A percentile compares a stretch with the other conserved stretches of the same genome.
Conservation (phyloP, 2,329 filamentous ascomycete genomes). For the Hypoxylon rubiginosum region DNA sequence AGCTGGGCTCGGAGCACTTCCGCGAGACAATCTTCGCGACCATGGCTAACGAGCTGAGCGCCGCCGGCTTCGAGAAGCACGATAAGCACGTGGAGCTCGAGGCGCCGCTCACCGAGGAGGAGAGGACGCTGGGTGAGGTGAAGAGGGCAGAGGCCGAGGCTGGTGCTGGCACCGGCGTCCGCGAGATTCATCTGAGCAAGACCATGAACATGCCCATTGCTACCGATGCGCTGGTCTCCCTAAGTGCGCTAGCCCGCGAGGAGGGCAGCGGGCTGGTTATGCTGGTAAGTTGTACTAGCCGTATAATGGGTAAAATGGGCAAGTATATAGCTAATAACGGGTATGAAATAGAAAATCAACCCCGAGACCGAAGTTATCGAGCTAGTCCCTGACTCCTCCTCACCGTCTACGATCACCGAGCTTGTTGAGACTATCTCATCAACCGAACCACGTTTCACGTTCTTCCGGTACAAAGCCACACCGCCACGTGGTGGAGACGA, state of each 20-base stretch:
- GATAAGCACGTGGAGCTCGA: slow-evolving; percentile 74
- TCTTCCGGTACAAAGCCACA: slow-evolving; percentile 73
- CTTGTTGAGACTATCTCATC: slow-evolving; percentile 73
- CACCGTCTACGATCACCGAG: slow-evolving; percentile 67
- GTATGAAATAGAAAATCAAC: slow-evolving; percentile 74
- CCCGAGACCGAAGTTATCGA: slow-evolving; percentile 76
- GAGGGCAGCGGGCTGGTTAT: slow-evolving; percentile 70
- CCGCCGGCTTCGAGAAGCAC: slow-evolving; percentile 78
- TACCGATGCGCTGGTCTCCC: slow-evolving; percentile 73
- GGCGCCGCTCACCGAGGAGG: slow-evolving; percentile 84
- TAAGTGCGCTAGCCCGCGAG: slow-evolving; percentile 69
- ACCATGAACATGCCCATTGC: slow-evolving; percentile 70
- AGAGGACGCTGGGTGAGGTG: slow-evolving; percentile 77
- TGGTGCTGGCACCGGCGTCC: slow-evolving; percentile 71
- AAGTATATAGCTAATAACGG: slow-evolving; percentile 3
- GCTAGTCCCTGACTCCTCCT: slow-evolving; percentile 67
- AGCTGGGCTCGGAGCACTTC: slow-evolving; percentile 84
- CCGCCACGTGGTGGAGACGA: slow-evolving; percentile 61
- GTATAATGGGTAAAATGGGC: not conserved
- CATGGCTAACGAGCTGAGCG: slow-evolving; percentile 75
- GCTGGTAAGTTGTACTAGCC: slow-evolving; percentile 66
- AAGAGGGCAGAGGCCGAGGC: slow-evolving; percentile 82
- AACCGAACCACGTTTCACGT: slow-evolving; percentile 81
- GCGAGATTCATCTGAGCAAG: slow-evolving; percentile 72
- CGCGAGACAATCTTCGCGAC: slow-evolving; percentile 82